Evolutionary conservation across 768 basidiomycete genomes (phyloP), one percentile per base, ranked within the genome.

Genomic region (Sarcomyxa edulis): DNA sequence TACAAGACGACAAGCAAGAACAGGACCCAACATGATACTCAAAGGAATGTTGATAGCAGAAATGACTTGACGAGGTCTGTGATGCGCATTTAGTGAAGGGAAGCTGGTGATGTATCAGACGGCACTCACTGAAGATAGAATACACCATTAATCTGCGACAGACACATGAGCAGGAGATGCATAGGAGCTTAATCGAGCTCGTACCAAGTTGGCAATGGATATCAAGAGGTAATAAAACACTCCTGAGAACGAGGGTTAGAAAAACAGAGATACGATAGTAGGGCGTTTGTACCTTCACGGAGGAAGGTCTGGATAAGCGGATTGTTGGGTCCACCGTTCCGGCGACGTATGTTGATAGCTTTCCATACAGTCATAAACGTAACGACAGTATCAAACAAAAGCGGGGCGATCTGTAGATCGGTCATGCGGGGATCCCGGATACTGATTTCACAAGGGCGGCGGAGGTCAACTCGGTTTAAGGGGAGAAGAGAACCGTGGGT

Each of bases 201-300:
- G 41, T 32, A 71, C 71, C 66, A 90, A 62, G 63, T 90, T 90
- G 33, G 86, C 86, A 35, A 88, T 77, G n/a, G 86, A 88, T 54
- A 90, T 89, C 47, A 90, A 59, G 43, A 90, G 71, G 53, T 87
- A 90, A 52, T 89, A 90, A 57, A 88, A 89, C 44, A 89, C 78
- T 45, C 86, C 84, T 81, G 49, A 4, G 15, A 39, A 32, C 37
- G 6, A n/a, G 16, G 27, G 10, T 14, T 48, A 33, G 19, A 19
- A 28, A 21, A 37, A 8, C 18, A 29, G 32, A 33, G 33, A 37
- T 20, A 45, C 10, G 31, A 21, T 23, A 27, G 27, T 15, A 21
- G 15, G 24, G 15, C 20, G 31, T 31, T 48, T 56, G 24, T 51
- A 80, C 83, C 86, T 69, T 89, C 86, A 36, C 84, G 81, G 48